Base-by-base conservation (phyloP, 305 asterid genomes). In the Nicotiana rustica region DNA sequence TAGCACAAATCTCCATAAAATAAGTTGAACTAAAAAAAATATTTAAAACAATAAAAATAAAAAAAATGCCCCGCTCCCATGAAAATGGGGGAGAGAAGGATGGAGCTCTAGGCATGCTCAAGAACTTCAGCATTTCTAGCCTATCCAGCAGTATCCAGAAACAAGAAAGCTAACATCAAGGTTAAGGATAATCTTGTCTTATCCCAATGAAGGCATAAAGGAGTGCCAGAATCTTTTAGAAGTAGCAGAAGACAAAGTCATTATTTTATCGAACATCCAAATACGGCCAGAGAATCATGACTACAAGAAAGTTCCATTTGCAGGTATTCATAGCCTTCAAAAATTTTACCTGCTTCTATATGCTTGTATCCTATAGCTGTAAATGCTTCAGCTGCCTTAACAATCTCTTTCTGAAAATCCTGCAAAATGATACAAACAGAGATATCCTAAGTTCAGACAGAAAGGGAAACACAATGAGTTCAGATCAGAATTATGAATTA, bases 341-440 rank as follows among this genome's bases (percentile, higher is more conserved):
- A 80, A 67, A 19, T 70, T 89, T 85, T 82, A 96, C 98, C 99
- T 87, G 98, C 97, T 92, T 96, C 99, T 82, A 96, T 92, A 90
- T 96, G 98, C 89, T 91, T 96, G 88, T 91, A 92, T 38, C 99
- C 99, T 61, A 93, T 87, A 52, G 97, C 95, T 10, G 93, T 89
- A 88, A 94, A 92, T 65, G 97, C 85, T 87, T 96, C 99, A 76
- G 98, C 98, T 69, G 97, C 98, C 90, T 94, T 96, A 85, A 96
- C 90, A 60, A 96, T 80, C 82, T 96, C 98, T 87, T 85, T 96
- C 91, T 96, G 99, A 88, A 96, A 93, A 82, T 94, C 99, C 99
- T 96, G 93, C 79, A 88, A 44, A 82, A 67, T 80, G 65, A 61
- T 84, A 89, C 60, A 57, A 25, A 14, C 33, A 83, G 76, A 55